These are phyloP conservation scores for Mycena olivaceomarginata DNA, from an alignment of 768 basidiomycete genomes.

Conservation along the genomic window DNA sequence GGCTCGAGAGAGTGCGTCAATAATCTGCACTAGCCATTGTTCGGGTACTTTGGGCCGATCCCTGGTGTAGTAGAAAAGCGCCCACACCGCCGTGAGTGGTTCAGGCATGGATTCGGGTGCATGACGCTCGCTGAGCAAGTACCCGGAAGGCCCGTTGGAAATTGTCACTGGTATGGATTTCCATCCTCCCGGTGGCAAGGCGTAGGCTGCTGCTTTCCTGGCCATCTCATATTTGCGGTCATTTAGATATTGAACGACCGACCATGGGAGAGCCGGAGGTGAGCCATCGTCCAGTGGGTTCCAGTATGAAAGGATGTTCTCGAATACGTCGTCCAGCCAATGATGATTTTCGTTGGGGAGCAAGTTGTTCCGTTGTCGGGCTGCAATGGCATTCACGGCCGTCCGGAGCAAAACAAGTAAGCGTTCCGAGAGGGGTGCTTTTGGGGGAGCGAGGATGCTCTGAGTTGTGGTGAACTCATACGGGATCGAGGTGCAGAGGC, in stretches of 20 bases:
- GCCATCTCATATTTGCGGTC: slow-evolving; percentile 14
- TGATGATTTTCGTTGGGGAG: slow-evolving; percentile 11
- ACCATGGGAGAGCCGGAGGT: slow-evolving; percentile 15
- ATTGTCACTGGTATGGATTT: slow-evolving; percentile 9
- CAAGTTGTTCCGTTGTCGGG: slow-evolving; percentile 3
- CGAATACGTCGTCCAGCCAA: slow-evolving; percentile 15
- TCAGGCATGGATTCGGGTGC: not conserved
- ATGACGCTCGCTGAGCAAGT: slow-evolving; percentile 1
- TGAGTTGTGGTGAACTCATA: slow-evolving; percentile 10
- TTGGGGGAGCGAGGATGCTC: slow-evolving; percentile 6
- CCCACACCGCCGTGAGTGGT: slow-evolving; percentile 8
- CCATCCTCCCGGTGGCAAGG: slow-evolving; percentile 8
- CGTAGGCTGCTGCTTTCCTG: not conserved
- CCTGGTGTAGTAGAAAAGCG: slow-evolving; percentile 7
- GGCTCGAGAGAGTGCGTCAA: too few relatives aligned
- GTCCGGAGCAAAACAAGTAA: slow-evolving; percentile 14
- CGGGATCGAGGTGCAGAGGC: slow-evolving; percentile 3
- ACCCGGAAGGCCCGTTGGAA: slow-evolving; percentile 2
- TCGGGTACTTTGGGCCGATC: not conserved
- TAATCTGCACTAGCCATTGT: too few relatives aligned
- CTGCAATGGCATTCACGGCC: slow-evolving; percentile 13
- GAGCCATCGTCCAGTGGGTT: not conserved
- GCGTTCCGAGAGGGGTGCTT: not conserved
- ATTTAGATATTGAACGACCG: slow-evolving; percentile 16
- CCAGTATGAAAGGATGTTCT: slow-evolving; percentile 14